These are phyloP conservation scores for Colletotrichum lentis DNA, from an alignment of 2,329 filamentous ascomycete species.

Conservation along the genomic window DNA sequence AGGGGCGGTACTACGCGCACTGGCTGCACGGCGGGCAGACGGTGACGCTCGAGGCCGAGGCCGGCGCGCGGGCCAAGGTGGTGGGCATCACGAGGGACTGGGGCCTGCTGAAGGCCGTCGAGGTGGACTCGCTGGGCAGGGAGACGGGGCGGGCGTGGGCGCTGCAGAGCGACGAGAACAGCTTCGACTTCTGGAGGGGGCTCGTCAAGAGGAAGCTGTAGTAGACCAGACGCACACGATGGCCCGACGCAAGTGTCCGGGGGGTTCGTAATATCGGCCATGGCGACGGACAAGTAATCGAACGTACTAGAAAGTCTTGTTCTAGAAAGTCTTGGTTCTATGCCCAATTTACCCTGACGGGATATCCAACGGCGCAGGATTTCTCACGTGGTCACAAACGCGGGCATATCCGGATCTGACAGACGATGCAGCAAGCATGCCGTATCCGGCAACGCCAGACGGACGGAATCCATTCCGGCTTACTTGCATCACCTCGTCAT, in stretches of 20 bases:
- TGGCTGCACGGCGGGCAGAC: slow-evolving; percentile 85
- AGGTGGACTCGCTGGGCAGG: slow-evolving; percentile 77
- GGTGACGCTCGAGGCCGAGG: slow-evolving; percentile 80
- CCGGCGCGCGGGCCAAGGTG: slow-evolving; percentile 76
- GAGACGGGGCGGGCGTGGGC: slow-evolving; percentile 81
- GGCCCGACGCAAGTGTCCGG: neutral
- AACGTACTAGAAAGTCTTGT: neutral
- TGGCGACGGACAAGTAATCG: neutral
- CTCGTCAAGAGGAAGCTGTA: slow-evolving; percentile 81
- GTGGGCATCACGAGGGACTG: slow-evolving; percentile 91
- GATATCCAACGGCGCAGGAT: neutral
- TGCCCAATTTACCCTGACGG: neutral
- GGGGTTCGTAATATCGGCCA: neutral
- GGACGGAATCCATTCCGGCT: slow-evolving; percentile 3
- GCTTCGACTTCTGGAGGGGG: slow-evolving; percentile 96
- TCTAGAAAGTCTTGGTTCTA: too few species aligned
- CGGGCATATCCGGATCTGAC: neutral
- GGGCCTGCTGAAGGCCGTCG: slow-evolving; percentile 85
- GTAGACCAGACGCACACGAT: neutral
- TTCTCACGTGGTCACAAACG: neutral
- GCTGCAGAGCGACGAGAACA: slow-evolving; percentile 95
- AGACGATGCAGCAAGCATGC: neutral
- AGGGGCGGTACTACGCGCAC: slow-evolving; percentile 78
- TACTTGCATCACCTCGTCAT: neutral
- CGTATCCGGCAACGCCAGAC: neutral